A percentile compares a stretch with the other conserved stretches of the same genome.
Evolutionary conservation across 1,284 basidiomycete genomes (phyloP).

Genomic region (Rhodotorula sp.): DNA sequence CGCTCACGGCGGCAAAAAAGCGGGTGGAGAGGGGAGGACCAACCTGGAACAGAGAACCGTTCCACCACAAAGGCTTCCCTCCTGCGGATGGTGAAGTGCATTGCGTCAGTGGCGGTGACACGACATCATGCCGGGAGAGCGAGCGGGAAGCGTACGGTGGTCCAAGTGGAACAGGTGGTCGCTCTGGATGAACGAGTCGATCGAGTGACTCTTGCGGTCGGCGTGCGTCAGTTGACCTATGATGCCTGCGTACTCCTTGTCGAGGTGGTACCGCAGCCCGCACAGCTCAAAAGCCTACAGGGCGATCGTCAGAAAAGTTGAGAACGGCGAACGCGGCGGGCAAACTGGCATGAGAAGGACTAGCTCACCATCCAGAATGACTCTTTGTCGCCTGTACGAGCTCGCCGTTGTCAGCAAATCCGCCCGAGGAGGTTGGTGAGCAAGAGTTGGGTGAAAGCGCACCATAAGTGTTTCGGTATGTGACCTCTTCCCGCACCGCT

Average conservation of each 20-base stretch:
- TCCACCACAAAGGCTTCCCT: conserved; percentile 36
- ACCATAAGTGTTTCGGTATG: conserved; percentile 35
- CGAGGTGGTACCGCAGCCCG: conserved; percentile 32
- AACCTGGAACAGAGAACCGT: conserved; percentile 31
- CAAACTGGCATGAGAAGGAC: too few species aligned
- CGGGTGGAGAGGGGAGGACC: background rate
- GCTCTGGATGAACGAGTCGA: conserved; percentile 39
- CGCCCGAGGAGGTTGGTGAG: background rate
- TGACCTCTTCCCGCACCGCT: conserved; percentile 30
- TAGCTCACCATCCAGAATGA: conserved; percentile 36
- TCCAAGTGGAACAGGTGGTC: conserved; percentile 41
- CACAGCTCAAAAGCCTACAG: conserved; percentile 29
- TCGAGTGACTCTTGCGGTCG: conserved; percentile 31
- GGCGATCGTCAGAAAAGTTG: background rate
- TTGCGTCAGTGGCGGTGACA: too few species aligned
- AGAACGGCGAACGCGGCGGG: background rate
- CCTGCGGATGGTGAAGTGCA: background rate
- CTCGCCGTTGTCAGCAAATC: background rate
- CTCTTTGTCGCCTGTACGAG: conserved; percentile 33
- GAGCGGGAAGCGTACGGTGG: conserved; percentile 4
- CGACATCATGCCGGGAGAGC: too few species aligned
- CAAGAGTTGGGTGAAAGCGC: background rate
- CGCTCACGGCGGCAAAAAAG: too few species aligned
- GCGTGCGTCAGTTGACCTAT: conserved; percentile 39
- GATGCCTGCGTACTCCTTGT: conserved; percentile 33